Conservation (phyloP, 805 yeast species). For the Suhomyces faveliae region DNA sequence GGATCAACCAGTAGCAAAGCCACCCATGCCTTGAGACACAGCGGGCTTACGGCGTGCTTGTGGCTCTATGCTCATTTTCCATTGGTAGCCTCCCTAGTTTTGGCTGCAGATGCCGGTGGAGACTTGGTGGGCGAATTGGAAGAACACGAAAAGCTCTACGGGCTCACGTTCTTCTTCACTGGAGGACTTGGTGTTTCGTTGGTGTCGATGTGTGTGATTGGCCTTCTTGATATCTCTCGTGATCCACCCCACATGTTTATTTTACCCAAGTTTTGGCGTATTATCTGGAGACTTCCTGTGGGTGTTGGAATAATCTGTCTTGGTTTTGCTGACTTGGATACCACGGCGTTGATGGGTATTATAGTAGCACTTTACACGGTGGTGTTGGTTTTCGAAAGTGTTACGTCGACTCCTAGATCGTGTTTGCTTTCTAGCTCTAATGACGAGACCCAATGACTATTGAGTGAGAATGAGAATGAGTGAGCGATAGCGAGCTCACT, state of each 20-base stretch:
- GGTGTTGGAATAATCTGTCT: constrained; percentile 40
- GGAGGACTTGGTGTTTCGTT: constrained; percentile 53
- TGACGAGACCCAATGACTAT: too few species aligned
- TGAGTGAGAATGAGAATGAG: too few species aligned
- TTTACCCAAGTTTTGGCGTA: constrained; percentile 36
- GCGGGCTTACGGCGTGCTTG: constrained; percentile 42
- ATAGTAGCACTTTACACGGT: constrained; percentile 34
- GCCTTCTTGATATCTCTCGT: constrained; percentile 43
- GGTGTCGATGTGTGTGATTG: constrained; percentile 37
- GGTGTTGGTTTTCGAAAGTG: constrained; percentile 38
- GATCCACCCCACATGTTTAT: constrained; percentile 35
- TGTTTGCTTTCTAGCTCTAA: not conserved
- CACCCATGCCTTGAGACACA: constrained; percentile 53
- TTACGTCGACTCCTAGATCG: constrained; percentile 24
- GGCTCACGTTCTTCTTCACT: constrained; percentile 49
- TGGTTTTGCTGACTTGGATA: constrained; percentile 42
- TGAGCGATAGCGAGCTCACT: too few species aligned
- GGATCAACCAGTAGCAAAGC: constrained; percentile 51
- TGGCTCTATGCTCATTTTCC: constrained; percentile 53
- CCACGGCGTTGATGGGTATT: constrained; percentile 44
- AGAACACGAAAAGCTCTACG: constrained; percentile 31
- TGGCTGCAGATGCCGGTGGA: constrained; percentile 61
- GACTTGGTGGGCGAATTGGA: constrained; percentile 32
- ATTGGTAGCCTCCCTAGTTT: constrained; percentile 48
- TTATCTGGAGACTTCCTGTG: constrained; percentile 40